Conservation (phyloP, 2,329 filamentous ascomycete species). For the Neofusicoccum ribis region DNA sequence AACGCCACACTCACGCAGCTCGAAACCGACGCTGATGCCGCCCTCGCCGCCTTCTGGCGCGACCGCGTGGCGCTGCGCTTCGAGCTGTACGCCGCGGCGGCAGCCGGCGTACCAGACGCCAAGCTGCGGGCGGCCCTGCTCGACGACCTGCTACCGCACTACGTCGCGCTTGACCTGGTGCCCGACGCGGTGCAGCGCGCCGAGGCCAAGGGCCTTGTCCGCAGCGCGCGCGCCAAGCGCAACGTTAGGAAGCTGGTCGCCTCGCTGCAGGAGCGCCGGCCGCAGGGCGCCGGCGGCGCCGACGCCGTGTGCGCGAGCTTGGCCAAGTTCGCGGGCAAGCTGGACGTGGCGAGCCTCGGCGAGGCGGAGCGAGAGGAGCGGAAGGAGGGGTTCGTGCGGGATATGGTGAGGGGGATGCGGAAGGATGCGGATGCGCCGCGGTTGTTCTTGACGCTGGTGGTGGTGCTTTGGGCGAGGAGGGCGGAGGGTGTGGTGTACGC, state of each 20-base stretch:
- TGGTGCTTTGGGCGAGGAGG: conserved; percentile 34
- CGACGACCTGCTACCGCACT: conserved; percentile 31
- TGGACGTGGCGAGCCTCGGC: conserved; percentile 26
- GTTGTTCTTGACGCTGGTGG: conserved; percentile 38
- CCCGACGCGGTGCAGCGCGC: conserved; percentile 35
- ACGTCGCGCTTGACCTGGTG: conserved; percentile 36
- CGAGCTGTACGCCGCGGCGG: conserved; percentile 29
- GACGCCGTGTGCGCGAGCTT: conserved; percentile 24
- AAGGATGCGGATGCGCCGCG: conserved; percentile 38
- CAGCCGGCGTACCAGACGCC: conserved; percentile 28
- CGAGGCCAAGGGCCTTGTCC: conserved; percentile 30
- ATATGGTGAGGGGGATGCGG: conserved; percentile 36
- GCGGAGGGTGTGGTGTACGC: conserved; percentile 39
- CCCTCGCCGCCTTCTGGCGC: conserved; percentile 35
- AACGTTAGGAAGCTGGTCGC: conserved; percentile 32
- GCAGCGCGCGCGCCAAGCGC: conserved; percentile 34
- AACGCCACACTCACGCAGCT: conserved; percentile 24
- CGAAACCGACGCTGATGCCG: conserved; percentile 31
- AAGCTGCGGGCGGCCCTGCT: conserved; percentile 36
- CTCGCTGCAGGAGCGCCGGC: conserved; percentile 23
- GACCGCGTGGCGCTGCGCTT: conserved; percentile 32
- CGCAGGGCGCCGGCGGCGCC: not conserved
- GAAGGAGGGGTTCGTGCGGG: conserved; percentile 29
- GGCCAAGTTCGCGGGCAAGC: conserved; percentile 37
- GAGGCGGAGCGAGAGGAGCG: conserved; percentile 20